Base-by-base conservation (phyloP, 2,329 filamentous ascomycete genomes). In the Pseudogymnoascus sp. region DNA sequence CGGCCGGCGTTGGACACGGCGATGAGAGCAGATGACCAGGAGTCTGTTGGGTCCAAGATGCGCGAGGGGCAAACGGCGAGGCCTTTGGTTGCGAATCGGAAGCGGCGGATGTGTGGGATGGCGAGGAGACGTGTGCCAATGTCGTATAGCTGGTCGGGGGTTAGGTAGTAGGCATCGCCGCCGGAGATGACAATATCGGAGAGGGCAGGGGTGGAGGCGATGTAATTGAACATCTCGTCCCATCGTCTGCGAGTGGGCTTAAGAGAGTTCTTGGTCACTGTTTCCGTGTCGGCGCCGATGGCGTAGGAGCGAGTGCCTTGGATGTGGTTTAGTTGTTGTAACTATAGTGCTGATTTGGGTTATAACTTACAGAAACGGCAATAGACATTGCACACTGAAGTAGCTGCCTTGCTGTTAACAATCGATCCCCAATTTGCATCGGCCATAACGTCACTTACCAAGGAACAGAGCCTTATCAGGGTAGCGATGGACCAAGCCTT, bases 121-220 rank as follows among this genome's bases (percentile, higher is more conserved):
- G 69, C 72, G 4, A 87, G 78, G 1, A 88, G 77, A 3, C 79
- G 77, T 44, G 83, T 75, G 10, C 83, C 84, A 62, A 88, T 84
- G 61, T 76, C 71, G 6, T 72, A 73, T 4, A 88, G 75, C 21
- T 85, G 76, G 1, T 83, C 74, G 0, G 82, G 79, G 17, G 76
- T 72, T 2, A 88, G 76, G 63, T 83, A 84, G 70, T 82, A 88
- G 0, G 82, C 77, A 71, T 88, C 85, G 9, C 85, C 85, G 0
- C 85, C 85, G 0, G 85, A 88, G 7, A 88, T 77, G 0, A 87
- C 84, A 37, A 88, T 80, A 68, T 88, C 85, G 35, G 80, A 76
- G 5, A 88, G 73, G 1, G 67, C 71, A 1, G 78, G 77, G 13
- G 75, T 81, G 50, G 72, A 72, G 67, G 79, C 79, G 59, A 88